Evolutionary conservation across 2,329 filamentous ascomycete genomes (phyloP).

Genomic region (Cordyceps pruinosa): DNA sequence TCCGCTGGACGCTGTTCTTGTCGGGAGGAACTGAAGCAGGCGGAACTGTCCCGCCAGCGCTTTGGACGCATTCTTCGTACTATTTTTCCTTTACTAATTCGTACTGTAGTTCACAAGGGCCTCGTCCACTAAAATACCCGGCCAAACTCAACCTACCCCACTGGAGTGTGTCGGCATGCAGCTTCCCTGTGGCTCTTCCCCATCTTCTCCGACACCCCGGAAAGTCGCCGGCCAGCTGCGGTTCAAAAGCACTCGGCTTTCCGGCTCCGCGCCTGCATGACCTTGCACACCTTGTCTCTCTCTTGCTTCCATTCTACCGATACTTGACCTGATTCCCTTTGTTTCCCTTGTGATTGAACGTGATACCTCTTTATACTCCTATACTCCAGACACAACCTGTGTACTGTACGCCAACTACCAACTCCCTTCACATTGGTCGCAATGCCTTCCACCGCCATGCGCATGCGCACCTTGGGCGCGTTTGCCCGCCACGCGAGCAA

Average conservation of each 20-base stretch:
- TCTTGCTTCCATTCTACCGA: not conserved
- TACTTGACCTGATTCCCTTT: not conserved
- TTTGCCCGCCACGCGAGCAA: slow-evolving; percentile 49
- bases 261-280: slow-evolving; percentile 1
- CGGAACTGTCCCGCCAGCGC: slow-evolving; percentile 6
- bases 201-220: slow-evolving; percentile 5
- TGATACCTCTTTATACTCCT: not conserved
- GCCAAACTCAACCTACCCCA: not conserved
- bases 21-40: not conserved
- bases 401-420: not conserved
- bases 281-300: not conserved
- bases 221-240: slow-evolving; percentile 10
- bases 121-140: not conserved
- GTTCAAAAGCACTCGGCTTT: slow-evolving; percentile 10
- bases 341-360: not conserved
- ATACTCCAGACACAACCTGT: not conserved
- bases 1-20: not conserved
- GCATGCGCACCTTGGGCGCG: slow-evolving; percentile 44
- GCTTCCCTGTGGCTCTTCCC: not conserved
- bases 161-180: not conserved
- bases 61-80: too few relatives aligned
- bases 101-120: too few relatives aligned
- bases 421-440: slow-evolving; percentile 15
- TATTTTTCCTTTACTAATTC: too few relatives aligned
- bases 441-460: slow-evolving; percentile 46